Evolutionary conservation across 192 early-diverging fungal species (phyloP).

Genomic region (Thamnidium elegans): DNA sequence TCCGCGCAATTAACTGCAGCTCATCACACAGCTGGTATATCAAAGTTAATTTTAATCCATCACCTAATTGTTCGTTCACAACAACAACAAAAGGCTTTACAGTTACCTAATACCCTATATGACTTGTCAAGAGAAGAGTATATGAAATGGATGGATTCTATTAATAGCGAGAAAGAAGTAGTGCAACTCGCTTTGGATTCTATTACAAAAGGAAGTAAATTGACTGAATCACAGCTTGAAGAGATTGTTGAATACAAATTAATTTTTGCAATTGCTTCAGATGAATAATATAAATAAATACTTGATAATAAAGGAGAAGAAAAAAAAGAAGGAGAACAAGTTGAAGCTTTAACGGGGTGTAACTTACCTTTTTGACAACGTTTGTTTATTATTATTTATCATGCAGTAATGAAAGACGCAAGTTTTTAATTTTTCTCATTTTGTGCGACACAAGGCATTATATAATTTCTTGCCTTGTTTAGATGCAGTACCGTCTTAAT

Average conservation of each 20-base stretch:
- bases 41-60: conserved; percentile 53
- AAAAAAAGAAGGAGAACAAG: not conserved
- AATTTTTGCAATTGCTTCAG: conserved; percentile 24
- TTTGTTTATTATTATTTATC: too few relatives aligned
- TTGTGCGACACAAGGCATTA: too few relatives aligned
- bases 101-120: conserved; percentile 54
- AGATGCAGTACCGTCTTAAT: too few relatives aligned
- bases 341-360: not conserved
- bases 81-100: conserved; percentile 32
- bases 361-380: not conserved
- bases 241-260: conserved; percentile 31
- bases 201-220: conserved; percentile 25
- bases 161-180: conserved; percentile 48
- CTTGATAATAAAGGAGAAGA: not conserved
- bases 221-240: conserved; percentile 21
- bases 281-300: conserved; percentile 11
- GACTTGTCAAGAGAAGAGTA: conserved; percentile 61
- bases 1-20: conserved; percentile 47
- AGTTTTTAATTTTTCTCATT: too few relatives aligned
- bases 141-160: conserved; percentile 62
- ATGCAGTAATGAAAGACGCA: too few relatives aligned
- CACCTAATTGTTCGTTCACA: conserved; percentile 61
- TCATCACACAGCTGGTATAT: conserved; percentile 49
- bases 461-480: too few relatives aligned
- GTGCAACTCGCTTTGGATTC: conserved; percentile 36